These are phyloP conservation scores for Lentinula sp. DNA, from an alignment of 768 basidiomycete species.

Conservation along the genomic window DNA sequence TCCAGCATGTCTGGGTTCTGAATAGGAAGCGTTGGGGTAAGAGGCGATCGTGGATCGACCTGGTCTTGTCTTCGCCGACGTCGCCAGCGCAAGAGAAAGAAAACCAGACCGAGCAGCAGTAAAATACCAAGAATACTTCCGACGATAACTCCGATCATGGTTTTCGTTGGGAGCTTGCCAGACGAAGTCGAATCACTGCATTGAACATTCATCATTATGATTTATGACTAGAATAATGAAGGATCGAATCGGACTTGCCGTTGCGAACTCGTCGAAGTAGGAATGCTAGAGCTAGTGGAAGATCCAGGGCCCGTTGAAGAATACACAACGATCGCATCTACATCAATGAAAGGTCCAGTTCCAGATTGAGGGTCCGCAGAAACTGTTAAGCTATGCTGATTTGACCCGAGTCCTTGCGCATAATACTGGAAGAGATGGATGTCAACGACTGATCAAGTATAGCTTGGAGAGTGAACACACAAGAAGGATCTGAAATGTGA, in stretches of 20 bases:
- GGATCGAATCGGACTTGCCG: not conserved
- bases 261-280: not conserved
- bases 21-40: slow-evolving; percentile 27
- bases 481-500: slow-evolving; percentile 23
- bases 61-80: slow-evolving; percentile 12
- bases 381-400: slow-evolving; percentile 32
- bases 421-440: slow-evolving; percentile 28
- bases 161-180: not conserved
- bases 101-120: slow-evolving; percentile 16
- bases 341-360: slow-evolving; percentile 34
- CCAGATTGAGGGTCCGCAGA: slow-evolving; percentile 23
- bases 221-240: not conserved
- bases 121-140: slow-evolving; percentile 21
- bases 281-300: not conserved
- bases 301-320: slow-evolving; percentile 13
- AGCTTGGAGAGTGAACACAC: slow-evolving; percentile 13
- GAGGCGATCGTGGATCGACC: slow-evolving; percentile 14
- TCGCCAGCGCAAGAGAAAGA: slow-evolving; percentile 20
- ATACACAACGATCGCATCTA: slow-evolving; percentile 35
- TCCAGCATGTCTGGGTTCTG: slow-evolving; percentile 23
- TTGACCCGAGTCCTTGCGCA: slow-evolving; percentile 28
- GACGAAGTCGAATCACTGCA: not conserved
- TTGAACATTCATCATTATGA: not conserved
- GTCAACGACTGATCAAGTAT: not conserved
- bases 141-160: slow-evolving; percentile 13